Percentiles rank a stretch among this genome's conserved stretches.
Conservation (phyloP, 2,329 filamentous ascomycete genomes). For the Colletotrichum sp. region DNA sequence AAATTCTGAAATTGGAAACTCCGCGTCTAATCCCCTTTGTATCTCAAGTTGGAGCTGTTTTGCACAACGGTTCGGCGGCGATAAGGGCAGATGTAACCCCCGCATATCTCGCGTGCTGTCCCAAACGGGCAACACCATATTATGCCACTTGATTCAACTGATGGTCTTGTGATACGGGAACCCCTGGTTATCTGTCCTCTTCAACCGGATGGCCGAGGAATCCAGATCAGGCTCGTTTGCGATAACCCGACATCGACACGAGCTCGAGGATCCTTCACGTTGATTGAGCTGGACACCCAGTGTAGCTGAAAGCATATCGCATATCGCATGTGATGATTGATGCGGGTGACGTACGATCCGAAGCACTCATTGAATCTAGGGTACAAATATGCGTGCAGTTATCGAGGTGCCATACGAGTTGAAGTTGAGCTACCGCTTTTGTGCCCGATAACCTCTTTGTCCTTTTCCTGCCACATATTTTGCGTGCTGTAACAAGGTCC, state of each 20-base stretch:
- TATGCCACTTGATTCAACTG: not conserved
- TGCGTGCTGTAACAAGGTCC: not conserved
- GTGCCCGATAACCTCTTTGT: not conserved
- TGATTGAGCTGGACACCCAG: not conserved
- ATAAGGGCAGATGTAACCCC: not conserved
- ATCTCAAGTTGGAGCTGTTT: not conserved
- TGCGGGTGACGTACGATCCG: fast-evolving
- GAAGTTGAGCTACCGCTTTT: not conserved
- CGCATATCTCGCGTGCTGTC: not conserved
- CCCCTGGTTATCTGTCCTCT: not conserved
- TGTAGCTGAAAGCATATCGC: not conserved
- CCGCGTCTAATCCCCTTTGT: not conserved
- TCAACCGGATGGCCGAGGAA: not conserved
- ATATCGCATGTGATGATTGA: not conserved
- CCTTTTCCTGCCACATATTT: not conserved
- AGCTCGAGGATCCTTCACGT: not conserved
- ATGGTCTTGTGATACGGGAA: not conserved
- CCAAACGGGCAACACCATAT: not conserved
- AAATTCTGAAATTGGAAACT: not conserved
- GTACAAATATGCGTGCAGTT: not conserved
- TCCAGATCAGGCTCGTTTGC: not conserved
- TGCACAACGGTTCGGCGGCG: not conserved
- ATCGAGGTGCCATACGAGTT: not conserved
- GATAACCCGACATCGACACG: not conserved
- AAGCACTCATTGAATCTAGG: not conserved